Conservation (phyloP, 2,329 filamentous ascomycete genomes). For the Cylindrodendrum hubeiense region DNA sequence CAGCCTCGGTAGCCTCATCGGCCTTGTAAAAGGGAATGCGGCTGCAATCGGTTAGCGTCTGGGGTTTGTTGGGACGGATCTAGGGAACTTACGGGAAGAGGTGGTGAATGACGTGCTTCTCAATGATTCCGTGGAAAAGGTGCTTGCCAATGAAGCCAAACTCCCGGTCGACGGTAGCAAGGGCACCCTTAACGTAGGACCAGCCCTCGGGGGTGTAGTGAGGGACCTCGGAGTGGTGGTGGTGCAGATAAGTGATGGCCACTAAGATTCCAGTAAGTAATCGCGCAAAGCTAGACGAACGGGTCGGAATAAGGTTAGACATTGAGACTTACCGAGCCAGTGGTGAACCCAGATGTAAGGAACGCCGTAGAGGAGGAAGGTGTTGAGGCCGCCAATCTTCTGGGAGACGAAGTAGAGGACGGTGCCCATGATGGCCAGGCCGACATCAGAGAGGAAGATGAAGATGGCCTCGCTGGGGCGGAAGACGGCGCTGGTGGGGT, state of each 20-base stretch:
- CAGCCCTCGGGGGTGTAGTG: constrained; percentile 63
- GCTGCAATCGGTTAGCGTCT: constrained; percentile 23
- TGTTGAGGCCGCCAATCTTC: constrained; percentile 67
- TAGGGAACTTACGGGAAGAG: constrained; percentile 56
- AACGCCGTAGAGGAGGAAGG: constrained; percentile 70
- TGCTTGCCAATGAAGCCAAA: constrained; percentile 72
- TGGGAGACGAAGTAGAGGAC: constrained; percentile 65
- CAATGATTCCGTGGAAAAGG: constrained; percentile 72
- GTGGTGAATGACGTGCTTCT: constrained; percentile 73
- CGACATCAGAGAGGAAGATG: constrained; percentile 71
- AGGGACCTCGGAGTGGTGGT: constrained; percentile 68
- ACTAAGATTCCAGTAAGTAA: constrained; percentile 55
- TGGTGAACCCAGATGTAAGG: constrained; percentile 80
- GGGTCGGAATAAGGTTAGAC: background rate
- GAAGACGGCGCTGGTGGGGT: constrained; percentile 72
- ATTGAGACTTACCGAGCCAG: constrained; percentile 69
- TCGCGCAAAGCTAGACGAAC: background rate
- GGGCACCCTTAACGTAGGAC: constrained; percentile 72
- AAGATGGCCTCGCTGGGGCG: constrained; percentile 66
- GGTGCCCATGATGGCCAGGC: constrained; percentile 63
- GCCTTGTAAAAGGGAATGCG: constrained; percentile 60
- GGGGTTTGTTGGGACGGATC: background rate
- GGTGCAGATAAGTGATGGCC: constrained; percentile 81
- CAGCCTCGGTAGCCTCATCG: constrained; percentile 67
- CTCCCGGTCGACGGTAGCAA: constrained; percentile 72